Percentiles rank a stretch among this genome's conserved stretches.
Conservation (phyloP, 176 grass and related monocot species). For the Zoysia japonica region DNA sequence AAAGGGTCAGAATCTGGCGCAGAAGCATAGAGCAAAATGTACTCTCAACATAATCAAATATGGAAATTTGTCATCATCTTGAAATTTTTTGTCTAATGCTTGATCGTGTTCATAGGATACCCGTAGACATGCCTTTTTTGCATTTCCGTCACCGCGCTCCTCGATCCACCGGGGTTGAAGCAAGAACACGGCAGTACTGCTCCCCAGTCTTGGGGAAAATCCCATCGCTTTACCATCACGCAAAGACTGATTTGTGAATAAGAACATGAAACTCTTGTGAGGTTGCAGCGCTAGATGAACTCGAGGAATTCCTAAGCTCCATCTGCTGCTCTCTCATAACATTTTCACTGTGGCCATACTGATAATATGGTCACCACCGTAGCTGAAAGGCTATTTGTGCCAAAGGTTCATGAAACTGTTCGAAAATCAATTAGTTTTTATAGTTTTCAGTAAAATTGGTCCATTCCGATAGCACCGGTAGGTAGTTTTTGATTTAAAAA, state of each 20-base stretch:
- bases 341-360: not conserved
- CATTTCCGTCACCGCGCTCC: not conserved
- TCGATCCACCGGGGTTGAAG: constrained; percentile 16
- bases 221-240: not conserved
- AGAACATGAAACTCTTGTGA: not conserved
- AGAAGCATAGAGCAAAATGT: too few relatives aligned
- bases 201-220: not conserved
- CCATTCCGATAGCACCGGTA: too few relatives aligned
- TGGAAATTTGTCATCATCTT: constrained; percentile 2
- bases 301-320: constrained; percentile 1
- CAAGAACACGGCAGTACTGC: not conserved
- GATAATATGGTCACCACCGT: not conserved
- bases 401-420: too few relatives aligned
- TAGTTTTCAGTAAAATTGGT: too few relatives aligned
- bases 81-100: constrained; percentile 3
- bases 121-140: not conserved
- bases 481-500: too few relatives aligned
- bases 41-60: constrained; percentile 7
- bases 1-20: too few relatives aligned
- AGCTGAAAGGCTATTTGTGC: constrained; percentile 1
- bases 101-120: constrained; percentile 22
- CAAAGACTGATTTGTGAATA: not conserved
- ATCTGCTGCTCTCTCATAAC: constrained; percentile 5
- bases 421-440: too few relatives aligned
- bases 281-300: not conserved